Base-by-base conservation (phyloP, 2,329 filamentous ascomycete species). In the Trichoderma pleuroti region DNA sequence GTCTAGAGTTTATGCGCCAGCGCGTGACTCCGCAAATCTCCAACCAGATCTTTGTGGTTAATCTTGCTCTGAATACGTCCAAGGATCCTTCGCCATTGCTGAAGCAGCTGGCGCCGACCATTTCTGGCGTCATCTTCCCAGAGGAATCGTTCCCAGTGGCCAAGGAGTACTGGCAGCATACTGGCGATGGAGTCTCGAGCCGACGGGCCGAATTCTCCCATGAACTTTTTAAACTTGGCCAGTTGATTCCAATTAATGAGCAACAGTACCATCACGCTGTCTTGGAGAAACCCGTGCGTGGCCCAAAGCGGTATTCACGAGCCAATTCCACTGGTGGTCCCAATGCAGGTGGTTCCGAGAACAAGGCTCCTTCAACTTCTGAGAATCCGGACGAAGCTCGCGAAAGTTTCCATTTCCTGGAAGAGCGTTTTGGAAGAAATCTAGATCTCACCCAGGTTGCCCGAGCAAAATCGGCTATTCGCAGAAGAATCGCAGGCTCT, bases 161-260 rank as follows among this genome's bases (percentile, higher is more conserved):
- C n/a, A 98, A 98, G 80, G 88, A 94, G 76, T 98, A 97, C 77
- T 99, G 96, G 96, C 96, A 98, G 80, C 96, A 99, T 80, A 92
- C 93, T 0, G 96, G 96, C 24, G 94, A 97, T 72, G 96, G 96
- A 18, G 86, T 97, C 16, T 98, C 94, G 0, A 98, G 94, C 79
- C 90, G 96, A 63, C 89, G 94, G 52, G 94, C 93, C 39, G 95
- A 98, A 78, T 98, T 97, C 80, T 97, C 93, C 78, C 89, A 94
- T 72, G 85, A 87, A 54, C 86, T 95, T 2, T 88, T 97, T 73
- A 86, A 87, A 46, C 90, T 95, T 72, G 90, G 90, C 0, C 83
- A 92, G 54, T 83, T 89, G 21, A 77, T 82, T 9, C 79, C 78
- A 2, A 74, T 78, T 18, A 73, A 75, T 21, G 72, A 71, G 5